Evolutionary conservation across 2,329 filamentous ascomycete species (phyloP).

Genomic region (Leptographium procerum): DNA sequence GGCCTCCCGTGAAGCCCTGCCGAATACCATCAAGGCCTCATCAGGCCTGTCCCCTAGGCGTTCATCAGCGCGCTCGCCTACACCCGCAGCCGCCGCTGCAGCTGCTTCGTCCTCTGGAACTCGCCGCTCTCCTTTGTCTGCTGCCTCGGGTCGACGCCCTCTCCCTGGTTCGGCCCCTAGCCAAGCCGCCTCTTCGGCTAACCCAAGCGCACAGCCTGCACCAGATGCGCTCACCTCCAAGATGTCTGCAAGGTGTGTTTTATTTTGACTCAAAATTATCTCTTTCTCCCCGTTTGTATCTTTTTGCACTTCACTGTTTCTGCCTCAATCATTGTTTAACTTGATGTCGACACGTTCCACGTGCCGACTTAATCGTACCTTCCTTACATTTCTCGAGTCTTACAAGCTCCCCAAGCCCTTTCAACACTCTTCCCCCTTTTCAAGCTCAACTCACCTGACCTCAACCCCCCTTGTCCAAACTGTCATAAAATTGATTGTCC

Average conservation of each 20-base stretch:
- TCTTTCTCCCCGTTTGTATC: not conserved
- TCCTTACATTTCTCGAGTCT: not conserved
- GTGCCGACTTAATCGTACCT: not conserved
- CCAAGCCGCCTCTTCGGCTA: not conserved
- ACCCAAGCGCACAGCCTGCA: not conserved
- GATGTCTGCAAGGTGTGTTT: not conserved
- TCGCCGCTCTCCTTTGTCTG: not conserved
- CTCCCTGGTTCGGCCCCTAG: constrained; percentile 3
- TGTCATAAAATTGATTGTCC: not conserved
- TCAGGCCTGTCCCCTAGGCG: not conserved
- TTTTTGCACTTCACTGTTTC: not conserved
- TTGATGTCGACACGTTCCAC: not conserved
- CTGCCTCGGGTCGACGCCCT: not conserved
- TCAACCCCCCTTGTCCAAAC: not conserved
- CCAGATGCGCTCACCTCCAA: not conserved
- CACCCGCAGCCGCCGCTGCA: not conserved
- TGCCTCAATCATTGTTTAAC: not conserved
- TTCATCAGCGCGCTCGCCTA: not conserved
- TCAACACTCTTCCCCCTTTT: not conserved
- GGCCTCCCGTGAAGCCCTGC: not conserved
- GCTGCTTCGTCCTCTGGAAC: not conserved
- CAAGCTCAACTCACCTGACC: not conserved
- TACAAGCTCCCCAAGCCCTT: not conserved
- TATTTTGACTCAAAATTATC: not conserved
- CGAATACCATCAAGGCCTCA: not conserved